Evolutionary conservation across 2,329 filamentous ascomycete species (phyloP).

Genomic region (Aspergillus neoniger): DNA sequence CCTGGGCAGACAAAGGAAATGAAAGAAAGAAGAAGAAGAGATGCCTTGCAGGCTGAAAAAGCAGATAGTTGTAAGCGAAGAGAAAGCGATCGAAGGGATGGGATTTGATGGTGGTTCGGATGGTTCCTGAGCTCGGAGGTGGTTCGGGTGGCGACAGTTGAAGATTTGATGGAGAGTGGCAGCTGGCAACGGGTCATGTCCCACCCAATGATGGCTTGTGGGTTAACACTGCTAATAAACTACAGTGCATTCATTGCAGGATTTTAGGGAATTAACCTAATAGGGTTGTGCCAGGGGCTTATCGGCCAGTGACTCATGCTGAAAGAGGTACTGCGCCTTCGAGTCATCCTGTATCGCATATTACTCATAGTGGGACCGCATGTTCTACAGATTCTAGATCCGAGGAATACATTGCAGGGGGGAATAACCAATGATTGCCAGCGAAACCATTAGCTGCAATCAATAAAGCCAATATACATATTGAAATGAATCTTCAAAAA

Average conservation of each 20-base stretch:
- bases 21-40: neutral
- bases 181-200: too few relatives aligned
- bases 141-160: conserved; percentile 5
- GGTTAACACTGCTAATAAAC: too few relatives aligned
- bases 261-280: too few relatives aligned
- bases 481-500: conserved; percentile 11
- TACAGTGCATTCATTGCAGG: too few relatives aligned
- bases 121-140: conserved; percentile 3
- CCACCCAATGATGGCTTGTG: too few relatives aligned
- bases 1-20: neutral
- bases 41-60: neutral
- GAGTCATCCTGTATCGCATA: conserved; percentile 6
- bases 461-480: neutral
- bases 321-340: neutral
- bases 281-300: neutral
- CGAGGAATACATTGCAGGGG: neutral
- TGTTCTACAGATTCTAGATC: neutral
- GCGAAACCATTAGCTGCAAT: neutral
- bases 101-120: neutral
- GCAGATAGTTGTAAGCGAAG: neutral
- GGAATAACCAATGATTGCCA: neutral
- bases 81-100: neutral
- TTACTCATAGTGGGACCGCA: conserved; percentile 10
- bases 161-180: neutral
- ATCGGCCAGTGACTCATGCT: conserved; percentile 14